phyloP scores from a whole-genome alignment of 2,329 filamentous ascomycete species.

The Scleromitrula shiraiana region DNA sequence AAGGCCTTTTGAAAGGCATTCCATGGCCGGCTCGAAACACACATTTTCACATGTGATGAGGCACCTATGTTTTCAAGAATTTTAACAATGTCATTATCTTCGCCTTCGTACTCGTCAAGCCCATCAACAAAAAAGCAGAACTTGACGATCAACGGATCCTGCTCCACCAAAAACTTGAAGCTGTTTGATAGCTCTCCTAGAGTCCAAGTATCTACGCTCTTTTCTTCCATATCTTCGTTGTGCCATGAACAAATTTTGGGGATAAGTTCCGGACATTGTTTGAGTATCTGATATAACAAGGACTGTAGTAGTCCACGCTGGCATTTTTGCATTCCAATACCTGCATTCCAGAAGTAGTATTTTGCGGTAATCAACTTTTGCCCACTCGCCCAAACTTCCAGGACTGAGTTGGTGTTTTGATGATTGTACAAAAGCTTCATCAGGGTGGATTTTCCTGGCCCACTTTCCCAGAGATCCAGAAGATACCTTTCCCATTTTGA shows the following conservation, averaged over 20 bases:
- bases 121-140: conserved; percentile 1
- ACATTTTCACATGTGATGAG: neutral
- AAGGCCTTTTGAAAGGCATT: neutral
- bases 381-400: conserved; percentile 23
- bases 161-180: neutral
- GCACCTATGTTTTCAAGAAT: neutral
- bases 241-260: neutral
- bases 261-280: neutral
- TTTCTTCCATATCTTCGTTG: neutral
- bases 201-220: neutral
- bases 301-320: conserved; percentile 11
- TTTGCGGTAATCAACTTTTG: conserved; percentile 25
- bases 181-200: neutral
- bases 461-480: conserved; percentile 18
- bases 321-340: conserved; percentile 20
- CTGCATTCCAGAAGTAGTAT: conserved; percentile 41
- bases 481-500: neutral
- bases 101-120: neutral
- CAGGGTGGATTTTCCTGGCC: conserved; percentile 15
- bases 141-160: neutral
- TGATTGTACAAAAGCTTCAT: conserved; percentile 14
- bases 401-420: conserved; percentile 1
- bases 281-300: conserved; percentile 4
- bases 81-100: neutral
- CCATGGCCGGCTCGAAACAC: conserved; percentile 1